Evolutionary conservation across 2,329 filamentous ascomycete species (phyloP), one percentile per base, ranked within the genome.

Genomic region (Epichloe gansuensis): DNA sequence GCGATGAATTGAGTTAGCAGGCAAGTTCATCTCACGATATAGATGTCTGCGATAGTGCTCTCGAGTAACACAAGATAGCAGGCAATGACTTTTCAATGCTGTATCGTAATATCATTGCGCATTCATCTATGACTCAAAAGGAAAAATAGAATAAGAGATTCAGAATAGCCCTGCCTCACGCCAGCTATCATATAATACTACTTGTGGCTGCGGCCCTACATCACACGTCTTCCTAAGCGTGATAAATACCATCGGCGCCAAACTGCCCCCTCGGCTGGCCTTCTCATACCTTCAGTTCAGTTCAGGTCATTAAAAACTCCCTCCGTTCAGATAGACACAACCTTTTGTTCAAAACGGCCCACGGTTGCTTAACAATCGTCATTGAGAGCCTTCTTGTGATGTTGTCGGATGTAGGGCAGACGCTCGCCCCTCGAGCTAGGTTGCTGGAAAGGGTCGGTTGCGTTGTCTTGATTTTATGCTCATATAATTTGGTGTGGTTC

Each of bases 71-170:
- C 13, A 13, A 15, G 15, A 38, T 38, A 9, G 28, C 28, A 21
- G 31, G n/a, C 9, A 21, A 48, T 23, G 15, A 41, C 13, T n/a
- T 11, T 17, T 42, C 15, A 34, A 12, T 35, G 28, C 39, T 43
- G n/a, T 7, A 49, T 49, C 54, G 53, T 61, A 54, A 60, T 61
- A 56, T 63, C 62, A 54, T 63, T 63, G 54, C 54, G 63, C 61
- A 62, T 67, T 66, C 65, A 63, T 67, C 64, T 67, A 65, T 65
- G 54, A 67, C 59, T 59, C 56, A 60, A 67, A 62, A 57, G 60
- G 64, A 65, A 61, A 62, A 63, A 59, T 62, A 65, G 58, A 64
- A 66, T 62, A 65, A 59, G 59, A 66, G 60, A 65, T 66, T 63
- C 59, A 60, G 60, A 59, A 56, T 60, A 58, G 56, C 46, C 50